A percentile compares a stretch with the other conserved stretches of the same genome.
Conservation (phyloP, 2,329 filamentous ascomycete genomes). For the Nemania sp. region DNA sequence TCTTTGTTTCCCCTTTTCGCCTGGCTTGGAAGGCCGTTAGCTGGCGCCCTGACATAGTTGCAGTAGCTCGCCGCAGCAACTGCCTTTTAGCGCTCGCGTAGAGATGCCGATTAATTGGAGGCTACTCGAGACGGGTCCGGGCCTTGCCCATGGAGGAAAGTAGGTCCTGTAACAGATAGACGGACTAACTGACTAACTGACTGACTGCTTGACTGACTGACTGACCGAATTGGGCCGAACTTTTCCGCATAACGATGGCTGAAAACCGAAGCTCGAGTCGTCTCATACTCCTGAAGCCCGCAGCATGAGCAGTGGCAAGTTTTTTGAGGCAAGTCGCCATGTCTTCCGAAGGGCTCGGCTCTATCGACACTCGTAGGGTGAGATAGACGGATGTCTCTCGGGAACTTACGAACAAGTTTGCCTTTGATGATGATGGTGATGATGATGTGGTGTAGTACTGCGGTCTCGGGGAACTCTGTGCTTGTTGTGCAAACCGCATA, state of each 20-base stretch:
- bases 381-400: constrained; percentile 1
- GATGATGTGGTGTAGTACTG: constrained; percentile 26
- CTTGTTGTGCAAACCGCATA: constrained; percentile 21
- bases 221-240: constrained; percentile 19
- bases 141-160: constrained; percentile 18
- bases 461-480: constrained; percentile 19
- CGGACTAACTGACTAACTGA: too few relatives aligned
- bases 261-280: constrained; percentile 9
- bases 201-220: too few relatives aligned
- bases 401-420: constrained; percentile 19
- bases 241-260: constrained; percentile 20
- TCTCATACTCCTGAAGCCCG: constrained; percentile 23
- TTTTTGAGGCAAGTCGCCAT: not conserved
- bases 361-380: constrained; percentile 34
- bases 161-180: not conserved
- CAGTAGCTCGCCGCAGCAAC: constrained; percentile 16
- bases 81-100: constrained; percentile 18
- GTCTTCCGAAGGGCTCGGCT: constrained; percentile 1
- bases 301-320: not conserved
- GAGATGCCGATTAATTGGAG: constrained; percentile 11
- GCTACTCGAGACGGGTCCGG: constrained; percentile 13
- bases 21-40: constrained; percentile 17
- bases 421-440: constrained; percentile 15
- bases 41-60: constrained; percentile 24
- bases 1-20: too few relatives aligned